Conservation (phyloP, 2,329 filamentous ascomycete species). For the Pseudogymnoascus verrucosus region DNA sequence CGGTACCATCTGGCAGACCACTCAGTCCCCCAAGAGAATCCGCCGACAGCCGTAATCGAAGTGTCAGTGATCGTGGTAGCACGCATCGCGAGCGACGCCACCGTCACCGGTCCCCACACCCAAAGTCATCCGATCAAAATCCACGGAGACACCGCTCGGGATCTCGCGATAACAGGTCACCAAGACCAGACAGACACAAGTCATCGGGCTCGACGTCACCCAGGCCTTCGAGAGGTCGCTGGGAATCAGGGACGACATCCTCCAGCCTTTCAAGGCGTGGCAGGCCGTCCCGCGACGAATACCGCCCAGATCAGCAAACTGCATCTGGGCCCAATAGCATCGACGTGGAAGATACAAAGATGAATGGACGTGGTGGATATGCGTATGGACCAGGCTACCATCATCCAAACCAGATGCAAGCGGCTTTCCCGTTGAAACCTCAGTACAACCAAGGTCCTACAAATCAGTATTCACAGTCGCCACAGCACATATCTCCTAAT, state of each 20-base stretch:
- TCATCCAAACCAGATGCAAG: conserved; percentile 30
- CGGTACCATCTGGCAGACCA: not conserved
- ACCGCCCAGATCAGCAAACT: conserved; percentile 19
- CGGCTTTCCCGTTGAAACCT: conserved; percentile 29
- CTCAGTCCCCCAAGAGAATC: not conserved
- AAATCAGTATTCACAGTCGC: conserved; percentile 48
- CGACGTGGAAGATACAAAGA: conserved; percentile 29
- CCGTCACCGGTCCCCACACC: not conserved
- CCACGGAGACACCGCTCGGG: not conserved
- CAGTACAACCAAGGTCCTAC: conserved; percentile 29
- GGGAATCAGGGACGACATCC: conserved; percentile 19
- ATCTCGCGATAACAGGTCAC: conserved; percentile 13
- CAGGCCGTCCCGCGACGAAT: conserved; percentile 22
- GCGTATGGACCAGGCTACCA: conserved; percentile 28
- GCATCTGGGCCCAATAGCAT: conserved; percentile 30
- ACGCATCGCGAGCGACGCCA: not conserved
- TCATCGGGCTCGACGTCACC: conserved; percentile 17
- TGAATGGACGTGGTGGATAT: conserved; percentile 29
- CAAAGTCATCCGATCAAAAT: conserved; percentile 3
- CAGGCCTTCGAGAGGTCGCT: conserved; percentile 19
- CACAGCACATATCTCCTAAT: conserved; percentile 46
- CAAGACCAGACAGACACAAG: conserved; percentile 14
- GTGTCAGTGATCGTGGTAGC: not conserved
- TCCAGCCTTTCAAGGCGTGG: conserved; percentile 19
- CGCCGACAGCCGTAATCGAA: not conserved